phyloP scores from a whole-genome alignment of 176 grass and related monocot species.

The Hordeum vulgare region MorexV3_pseudomolecules_assembly NC_058521.1:344195608-344196107 shows the following conservation, averaged over 20 bases:
- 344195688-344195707: too few species aligned
- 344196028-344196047: background rate
- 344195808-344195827: too few species aligned
- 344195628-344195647: too few species aligned
- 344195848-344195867: background rate
- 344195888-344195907: background rate
- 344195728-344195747: too few species aligned
- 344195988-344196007: background rate
- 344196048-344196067: background rate
- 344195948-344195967: background rate
- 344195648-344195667: too few species aligned
- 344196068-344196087: background rate
- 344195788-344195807: too few species aligned
- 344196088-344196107: background rate
- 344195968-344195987: background rate
- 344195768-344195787: too few species aligned
- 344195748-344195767: too few species aligned
- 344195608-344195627: too few species aligned
- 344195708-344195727: too few species aligned
- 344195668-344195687: too few species aligned
- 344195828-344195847: too few species aligned
- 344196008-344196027: background rate
- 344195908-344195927: background rate
- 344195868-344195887: background rate
- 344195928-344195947: background rate